Base-by-base conservation (phyloP, 805 yeast genomes). In the Pichia nanzhaoensis region DNA sequence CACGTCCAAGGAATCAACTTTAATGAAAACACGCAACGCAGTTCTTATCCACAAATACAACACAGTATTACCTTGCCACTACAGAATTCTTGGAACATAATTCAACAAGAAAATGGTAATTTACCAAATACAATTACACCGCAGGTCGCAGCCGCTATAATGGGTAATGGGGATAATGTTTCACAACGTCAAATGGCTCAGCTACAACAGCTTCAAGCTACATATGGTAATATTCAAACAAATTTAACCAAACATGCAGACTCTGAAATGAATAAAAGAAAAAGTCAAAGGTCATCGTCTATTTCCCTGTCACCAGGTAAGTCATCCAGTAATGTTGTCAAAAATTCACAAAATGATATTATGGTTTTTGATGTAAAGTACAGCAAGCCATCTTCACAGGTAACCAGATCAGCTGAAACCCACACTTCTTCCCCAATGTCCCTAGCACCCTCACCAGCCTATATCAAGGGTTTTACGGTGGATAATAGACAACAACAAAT, bases 211-310 rank as follows among this genome's bases (percentile, higher is more conserved):
- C 44, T 60, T 18, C 64, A 59, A 42, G 57, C 58, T 18, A 58
- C 65, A 2, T 60, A 60, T 44, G 64, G 65, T 7, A 55, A 49
- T 21, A 40, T 59, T 10, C 63, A 60, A 36, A 55, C 41, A 28
- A 56, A 56, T 39, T 48, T 58, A 5, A 44, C 52, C 20, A 46
- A 50, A 28, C 60, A 56, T 36, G 37, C 6, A 18, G 41, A 39
- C 12, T 13, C 7, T 20, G 35, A 39, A 9, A 24, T 9, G 3
- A 5, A 14, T 10, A 17, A 53, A 51, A 24, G 56, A 52, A 13
- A 7, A 13, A 13, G 14, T 5, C 18, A 37, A 18, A 33, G n/a
- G 33, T 28, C 16, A n/a, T 7, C 24, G 34, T 21, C 13, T 37
- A 14, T 14, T n/a, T 27, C 22, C 14, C n/a, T n/a, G n/a, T n/a